A percentile compares a stretch with the other conserved stretches of the same genome.
These are phyloP conservation scores for Chalciporus sphaerocephalus DNA, from an alignment of 768 basidiomycete species.

Conservation along the genomic window DNA sequence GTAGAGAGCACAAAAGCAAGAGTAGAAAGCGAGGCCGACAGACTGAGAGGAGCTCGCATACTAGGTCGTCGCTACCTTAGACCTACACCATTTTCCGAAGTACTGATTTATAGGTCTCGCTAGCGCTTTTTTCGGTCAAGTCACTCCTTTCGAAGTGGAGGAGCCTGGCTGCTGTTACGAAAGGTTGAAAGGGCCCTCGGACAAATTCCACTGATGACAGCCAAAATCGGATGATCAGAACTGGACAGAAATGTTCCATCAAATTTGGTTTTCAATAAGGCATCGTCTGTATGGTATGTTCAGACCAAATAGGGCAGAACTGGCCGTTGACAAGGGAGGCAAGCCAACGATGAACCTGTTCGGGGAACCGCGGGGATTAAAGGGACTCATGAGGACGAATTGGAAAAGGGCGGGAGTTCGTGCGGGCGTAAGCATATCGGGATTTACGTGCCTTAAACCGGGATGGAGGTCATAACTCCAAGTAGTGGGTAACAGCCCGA, in stretches of 20 bases:
- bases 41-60: slow-evolving; percentile 2
- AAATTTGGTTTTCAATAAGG: neutral
- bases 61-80: neutral
- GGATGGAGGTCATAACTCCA: neutral
- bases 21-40: neutral
- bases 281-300: neutral
- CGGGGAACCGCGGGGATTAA: slow-evolving; percentile 39
- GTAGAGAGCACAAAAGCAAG: slow-evolving; percentile 1
- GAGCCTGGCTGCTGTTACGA: neutral
- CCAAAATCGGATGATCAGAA: neutral
- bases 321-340: neutral
- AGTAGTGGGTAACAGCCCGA: neutral
- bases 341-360: neutral
- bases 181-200: neutral
- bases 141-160: neutral
- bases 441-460: neutral
- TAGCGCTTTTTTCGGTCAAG: slow-evolving; percentile 6
- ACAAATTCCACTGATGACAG: neutral
- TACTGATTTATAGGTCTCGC: slow-evolving; percentile 11
- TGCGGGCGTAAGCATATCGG: slow-evolving; percentile 2
- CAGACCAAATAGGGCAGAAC: neutral
- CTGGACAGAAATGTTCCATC: neutral
- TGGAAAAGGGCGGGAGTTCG: neutral
- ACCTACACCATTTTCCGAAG: neutral
- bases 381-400: neutral